Conservation (phyloP, 2,329 filamentous ascomycete genomes). For the Fusarium duplospermum region DNA sequence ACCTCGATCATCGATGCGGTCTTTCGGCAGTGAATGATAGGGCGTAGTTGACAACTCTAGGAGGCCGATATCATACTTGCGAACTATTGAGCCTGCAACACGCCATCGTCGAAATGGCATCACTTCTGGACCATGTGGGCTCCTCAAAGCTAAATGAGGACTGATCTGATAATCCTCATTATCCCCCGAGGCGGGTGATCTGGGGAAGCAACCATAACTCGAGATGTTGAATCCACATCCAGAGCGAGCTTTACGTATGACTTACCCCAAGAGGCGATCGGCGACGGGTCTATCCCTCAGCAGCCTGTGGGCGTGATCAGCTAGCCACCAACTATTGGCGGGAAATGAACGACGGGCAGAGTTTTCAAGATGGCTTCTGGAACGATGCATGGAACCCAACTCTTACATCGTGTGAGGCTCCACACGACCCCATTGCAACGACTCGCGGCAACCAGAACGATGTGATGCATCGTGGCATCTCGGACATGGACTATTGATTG, state of each 20-base stretch:
- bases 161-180: constrained; percentile 14
- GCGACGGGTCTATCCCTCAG: constrained; percentile 11
- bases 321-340: constrained; percentile 14
- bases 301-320: constrained; percentile 23
- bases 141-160: constrained; percentile 8
- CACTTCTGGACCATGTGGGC: constrained; percentile 9
- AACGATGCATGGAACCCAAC: constrained; percentile 28
- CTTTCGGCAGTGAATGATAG: constrained; percentile 13
- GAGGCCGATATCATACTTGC: constrained; percentile 2
- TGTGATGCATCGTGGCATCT: constrained; percentile 15
- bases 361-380: constrained; percentile 36
- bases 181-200: constrained; percentile 25
- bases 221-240: constrained; percentile 17
- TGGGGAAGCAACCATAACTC: constrained; percentile 27
- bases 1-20: constrained; percentile 16
- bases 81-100: constrained; percentile 11
- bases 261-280: constrained; percentile 19
- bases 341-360: constrained; percentile 31
- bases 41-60: constrained; percentile 27
- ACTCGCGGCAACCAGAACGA: constrained; percentile 21
- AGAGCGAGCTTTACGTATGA: constrained; percentile 15
- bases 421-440: constrained; percentile 17
- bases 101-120: constrained; percentile 9
- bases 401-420: constrained; percentile 30
- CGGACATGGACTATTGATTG: constrained; percentile 13